These are phyloP conservation scores for Argentina anserina DNA, from an alignment of 306 rosid genomes.

Conservation along the genomic window DNA sequence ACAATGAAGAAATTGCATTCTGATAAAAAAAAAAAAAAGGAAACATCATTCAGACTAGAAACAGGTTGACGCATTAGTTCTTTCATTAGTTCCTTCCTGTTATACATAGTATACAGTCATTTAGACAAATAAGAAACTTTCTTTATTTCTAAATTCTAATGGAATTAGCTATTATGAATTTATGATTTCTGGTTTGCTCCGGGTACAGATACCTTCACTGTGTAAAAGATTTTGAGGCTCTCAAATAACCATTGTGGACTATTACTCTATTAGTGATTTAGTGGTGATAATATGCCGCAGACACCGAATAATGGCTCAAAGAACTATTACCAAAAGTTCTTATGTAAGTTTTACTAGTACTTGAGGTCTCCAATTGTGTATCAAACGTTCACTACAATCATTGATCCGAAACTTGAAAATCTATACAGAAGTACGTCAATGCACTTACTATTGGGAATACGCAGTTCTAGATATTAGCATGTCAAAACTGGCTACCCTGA, in stretches of 20 bases:
- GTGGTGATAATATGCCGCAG: not conserved
- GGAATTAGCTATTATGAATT: not conserved
- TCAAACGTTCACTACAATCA: not conserved
- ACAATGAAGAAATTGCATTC: too few species aligned
- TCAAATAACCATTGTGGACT: not conserved
- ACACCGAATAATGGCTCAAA: not conserved
- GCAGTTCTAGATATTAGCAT: not conserved
- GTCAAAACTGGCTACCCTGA: not conserved
- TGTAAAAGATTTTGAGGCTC: not conserved
- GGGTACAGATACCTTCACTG: not conserved
- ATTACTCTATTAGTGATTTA: too few species aligned
- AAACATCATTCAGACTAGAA: too few species aligned
- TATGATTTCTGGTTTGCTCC: not conserved
- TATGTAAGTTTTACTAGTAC: not conserved
- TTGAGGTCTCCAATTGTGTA: not conserved
- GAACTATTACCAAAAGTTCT: not conserved
- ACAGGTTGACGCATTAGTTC: too few species aligned
- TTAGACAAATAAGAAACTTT: too few species aligned
- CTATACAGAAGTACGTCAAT: not conserved
- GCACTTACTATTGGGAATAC: not conserved
- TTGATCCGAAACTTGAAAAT: not conserved
- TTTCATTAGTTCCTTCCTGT: too few species aligned
- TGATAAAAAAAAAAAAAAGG: too few species aligned
- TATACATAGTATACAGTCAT: too few species aligned
- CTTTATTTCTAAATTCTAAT: too few species aligned